phyloP scores from a whole-genome alignment of 108 stramenopile genomes.

The Pseudonitzschia multiseries region DNA sequence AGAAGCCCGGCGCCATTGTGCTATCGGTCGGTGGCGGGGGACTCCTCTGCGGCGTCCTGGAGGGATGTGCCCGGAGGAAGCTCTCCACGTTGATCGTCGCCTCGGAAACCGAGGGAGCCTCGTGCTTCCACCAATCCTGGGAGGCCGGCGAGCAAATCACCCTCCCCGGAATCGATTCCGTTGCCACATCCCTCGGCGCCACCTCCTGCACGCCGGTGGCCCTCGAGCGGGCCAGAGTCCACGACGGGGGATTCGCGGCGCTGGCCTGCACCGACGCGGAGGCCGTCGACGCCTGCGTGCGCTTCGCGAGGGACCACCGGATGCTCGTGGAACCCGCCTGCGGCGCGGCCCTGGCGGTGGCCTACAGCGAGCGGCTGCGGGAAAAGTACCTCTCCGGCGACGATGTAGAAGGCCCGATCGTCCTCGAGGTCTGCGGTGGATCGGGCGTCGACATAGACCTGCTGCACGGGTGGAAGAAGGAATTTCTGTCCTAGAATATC shows the following conservation, averaged over 20 bases:
- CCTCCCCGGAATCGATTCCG: constrained; percentile 62
- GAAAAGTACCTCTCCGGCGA: constrained; percentile 27
- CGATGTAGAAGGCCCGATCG: constrained; percentile 57
- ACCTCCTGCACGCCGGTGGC: constrained; percentile 74
- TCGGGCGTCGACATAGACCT: constrained; percentile 74
- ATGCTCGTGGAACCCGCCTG: constrained; percentile 92
- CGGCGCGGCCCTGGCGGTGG: constrained; percentile 85
- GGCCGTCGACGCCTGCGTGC: constrained; percentile 78
- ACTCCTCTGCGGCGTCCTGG: constrained; percentile 75
- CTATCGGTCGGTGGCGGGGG: constrained; percentile 92
- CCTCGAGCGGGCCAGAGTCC: constrained; percentile 52
- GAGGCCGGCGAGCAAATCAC: constrained; percentile 41
- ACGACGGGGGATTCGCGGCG: constrained; percentile 52
- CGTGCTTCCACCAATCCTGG: constrained; percentile 67
- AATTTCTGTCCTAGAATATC: constrained; percentile 25
- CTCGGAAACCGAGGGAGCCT: constrained; percentile 88
- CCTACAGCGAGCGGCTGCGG: constrained; percentile 70
- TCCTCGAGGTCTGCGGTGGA: constrained; percentile 85
- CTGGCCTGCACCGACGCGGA: constrained; percentile 77
- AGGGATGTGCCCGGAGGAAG: constrained; percentile 69
- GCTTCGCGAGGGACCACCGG: constrained; percentile 78
- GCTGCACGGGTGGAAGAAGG: constrained; percentile 60
- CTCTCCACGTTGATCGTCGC: constrained; percentile 61
- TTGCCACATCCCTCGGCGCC: constrained; percentile 90
- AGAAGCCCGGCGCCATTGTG: constrained; percentile 68